phyloP scores from a whole-genome alignment of 1,284 basidiomycete species.

The Sanghuangporus sanghuang region DNA sequence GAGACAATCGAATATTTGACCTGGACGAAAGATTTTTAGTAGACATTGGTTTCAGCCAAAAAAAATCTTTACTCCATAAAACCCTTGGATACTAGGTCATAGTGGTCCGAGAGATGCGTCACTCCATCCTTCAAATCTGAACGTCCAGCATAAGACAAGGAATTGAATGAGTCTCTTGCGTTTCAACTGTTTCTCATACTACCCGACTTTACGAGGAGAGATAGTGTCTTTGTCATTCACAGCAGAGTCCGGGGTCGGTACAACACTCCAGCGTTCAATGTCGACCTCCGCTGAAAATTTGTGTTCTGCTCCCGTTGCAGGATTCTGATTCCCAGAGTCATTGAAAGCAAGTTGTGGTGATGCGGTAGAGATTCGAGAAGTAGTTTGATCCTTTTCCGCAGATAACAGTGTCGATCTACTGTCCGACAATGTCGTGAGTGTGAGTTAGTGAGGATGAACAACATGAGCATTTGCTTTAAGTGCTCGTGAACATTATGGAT shows the following conservation, averaged over 20 bases:
- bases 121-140: constrained; percentile 54
- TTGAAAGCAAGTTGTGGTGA: background rate
- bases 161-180: background rate
- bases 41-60: background rate
- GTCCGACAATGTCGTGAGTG: background rate
- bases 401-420: background rate
- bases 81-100: constrained; percentile 47
- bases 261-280: background rate
- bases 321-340: background rate
- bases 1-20: constrained; percentile 44
- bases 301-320: background rate
- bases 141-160: constrained; percentile 32
- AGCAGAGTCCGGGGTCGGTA: background rate
- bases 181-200: background rate
- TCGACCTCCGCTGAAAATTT: background rate
- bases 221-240: background rate
- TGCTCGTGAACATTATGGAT: background rate
- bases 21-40: constrained; percentile 22
- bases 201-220: too few species aligned
- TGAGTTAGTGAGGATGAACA: background rate
- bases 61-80: constrained; percentile 41
- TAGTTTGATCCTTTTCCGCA: background rate
- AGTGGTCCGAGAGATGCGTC: constrained; percentile 55
- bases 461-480: background rate
- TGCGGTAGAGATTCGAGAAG: background rate